These are phyloP conservation scores for Canavalia gladiata DNA, from an alignment of 306 rosid genomes.

Conservation along the genomic window DNA sequence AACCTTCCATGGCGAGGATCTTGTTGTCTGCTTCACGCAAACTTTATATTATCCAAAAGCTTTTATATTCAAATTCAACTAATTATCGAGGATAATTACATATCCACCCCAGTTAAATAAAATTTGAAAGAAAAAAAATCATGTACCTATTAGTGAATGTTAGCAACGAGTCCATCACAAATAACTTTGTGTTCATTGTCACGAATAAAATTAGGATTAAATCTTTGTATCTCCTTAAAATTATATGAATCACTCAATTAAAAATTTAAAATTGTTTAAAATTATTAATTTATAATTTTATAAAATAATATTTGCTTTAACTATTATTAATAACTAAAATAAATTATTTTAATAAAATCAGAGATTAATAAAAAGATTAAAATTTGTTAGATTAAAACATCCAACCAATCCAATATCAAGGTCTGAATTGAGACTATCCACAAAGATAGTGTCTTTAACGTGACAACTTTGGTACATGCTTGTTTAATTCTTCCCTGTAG, in stretches of 20 bases:
- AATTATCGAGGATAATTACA: neutral
- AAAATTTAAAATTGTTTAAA: too few species aligned
- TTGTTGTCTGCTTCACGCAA: conserved; percentile 25
- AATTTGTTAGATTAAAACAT: too few species aligned
- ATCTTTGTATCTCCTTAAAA: too few species aligned
- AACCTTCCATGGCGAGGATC: neutral
- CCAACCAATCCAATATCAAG: too few species aligned
- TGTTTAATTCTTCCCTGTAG: conserved; percentile 1
- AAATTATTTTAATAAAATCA: too few species aligned
- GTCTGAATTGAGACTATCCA: too few species aligned
- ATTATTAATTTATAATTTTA: too few species aligned
- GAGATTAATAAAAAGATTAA: too few species aligned
- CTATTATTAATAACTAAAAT: too few species aligned
- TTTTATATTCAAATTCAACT: conserved; percentile 5
- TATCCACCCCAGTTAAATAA: conserved; percentile 3
- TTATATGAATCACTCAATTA: too few species aligned
- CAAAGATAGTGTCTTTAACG: neutral
- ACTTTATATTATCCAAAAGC: conserved; percentile 10
- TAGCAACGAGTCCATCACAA: neutral
- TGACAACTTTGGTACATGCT: neutral
- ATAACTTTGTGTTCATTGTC: neutral
- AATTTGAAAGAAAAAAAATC: neutral
- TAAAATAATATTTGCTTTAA: too few species aligned
- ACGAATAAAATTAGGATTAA: too few species aligned
- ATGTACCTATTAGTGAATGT: neutral